Percentiles rank a stretch among this genome's conserved stretches.
phyloP scores from a whole-genome alignment of 495 filamentous ascomycete species.

The Hyaloscypha variabilis region DNA sequence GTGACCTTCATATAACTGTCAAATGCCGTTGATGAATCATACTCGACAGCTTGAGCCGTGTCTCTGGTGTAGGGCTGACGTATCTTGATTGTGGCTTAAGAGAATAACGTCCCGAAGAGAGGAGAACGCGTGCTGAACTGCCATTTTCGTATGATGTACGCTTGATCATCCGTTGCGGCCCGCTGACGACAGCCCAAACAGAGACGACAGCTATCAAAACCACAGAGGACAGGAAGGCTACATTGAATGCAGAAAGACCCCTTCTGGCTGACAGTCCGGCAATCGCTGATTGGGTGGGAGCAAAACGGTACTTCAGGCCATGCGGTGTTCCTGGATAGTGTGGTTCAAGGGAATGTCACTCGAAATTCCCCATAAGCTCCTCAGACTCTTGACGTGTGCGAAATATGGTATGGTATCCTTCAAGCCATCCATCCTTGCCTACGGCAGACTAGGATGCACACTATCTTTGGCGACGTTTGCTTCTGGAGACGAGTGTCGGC shows the following conservation, averaged over 20 bases:
- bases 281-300: not conserved
- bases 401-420: not conserved
- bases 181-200: not conserved
- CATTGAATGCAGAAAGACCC: not conserved
- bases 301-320: not conserved
- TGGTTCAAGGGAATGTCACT: not conserved
- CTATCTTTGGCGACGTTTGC: not conserved
- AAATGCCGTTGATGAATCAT: not conserved
- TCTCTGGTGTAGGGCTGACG: not conserved
- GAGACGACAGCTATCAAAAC: not conserved
- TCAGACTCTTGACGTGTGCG: not conserved
- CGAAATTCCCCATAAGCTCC: not conserved
- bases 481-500: not conserved
- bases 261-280: slow-evolving; percentile 3
- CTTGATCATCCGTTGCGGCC: not conserved
- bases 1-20: not conserved
- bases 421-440: not conserved
- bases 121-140: not conserved
- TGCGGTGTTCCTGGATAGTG: not conserved
- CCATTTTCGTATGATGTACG: not conserved
- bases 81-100: not conserved
- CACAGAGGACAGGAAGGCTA: not conserved
- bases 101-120: not conserved
- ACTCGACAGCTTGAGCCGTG: not conserved
- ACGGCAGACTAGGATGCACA: not conserved